These are phyloP conservation scores for Diversispora epigaea DNA, from an alignment of 192 early-diverging fungal genomes.

Conservation along the genomic window DNA sequence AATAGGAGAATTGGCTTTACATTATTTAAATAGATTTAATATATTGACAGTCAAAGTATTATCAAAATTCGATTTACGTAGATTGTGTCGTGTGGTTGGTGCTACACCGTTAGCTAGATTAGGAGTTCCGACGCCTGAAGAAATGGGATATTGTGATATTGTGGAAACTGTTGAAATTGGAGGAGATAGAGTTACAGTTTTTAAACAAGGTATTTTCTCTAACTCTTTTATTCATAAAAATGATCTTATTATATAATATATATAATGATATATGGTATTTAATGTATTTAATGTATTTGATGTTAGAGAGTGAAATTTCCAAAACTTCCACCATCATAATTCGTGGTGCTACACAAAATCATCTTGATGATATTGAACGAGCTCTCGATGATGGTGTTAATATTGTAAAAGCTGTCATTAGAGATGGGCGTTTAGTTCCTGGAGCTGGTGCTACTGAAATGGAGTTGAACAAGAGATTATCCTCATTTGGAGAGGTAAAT, in stretches of 20 bases:
- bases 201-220: constrained; percentile 68
- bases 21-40: constrained; percentile 90
- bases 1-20: constrained; percentile 90
- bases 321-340: constrained; percentile 94
- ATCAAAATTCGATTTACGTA: constrained; percentile 95
- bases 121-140: constrained; percentile 91
- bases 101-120: constrained; percentile 91
- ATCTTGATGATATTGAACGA: constrained; percentile 95
- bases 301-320: constrained; percentile 69
- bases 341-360: constrained; percentile 93
- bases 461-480: constrained; percentile 82
- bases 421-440: constrained; percentile 80
- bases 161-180: constrained; percentile 97
- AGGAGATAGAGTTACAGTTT: constrained; percentile 95
- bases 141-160: constrained; percentile 97
- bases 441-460: constrained; percentile 95
- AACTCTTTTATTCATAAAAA: constrained; percentile 14
- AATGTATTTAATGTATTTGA: background rate
- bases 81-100: constrained; percentile 89
- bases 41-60: constrained; percentile 88
- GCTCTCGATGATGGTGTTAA: constrained; percentile 98
- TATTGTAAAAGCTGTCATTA: constrained; percentile 88
- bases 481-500: constrained; percentile 67
- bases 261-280: background rate
- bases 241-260: too few relatives aligned